Base-by-base conservation (phyloP, 2,329 filamentous ascomycete species). In the Leptographium galeiforme region DNA sequence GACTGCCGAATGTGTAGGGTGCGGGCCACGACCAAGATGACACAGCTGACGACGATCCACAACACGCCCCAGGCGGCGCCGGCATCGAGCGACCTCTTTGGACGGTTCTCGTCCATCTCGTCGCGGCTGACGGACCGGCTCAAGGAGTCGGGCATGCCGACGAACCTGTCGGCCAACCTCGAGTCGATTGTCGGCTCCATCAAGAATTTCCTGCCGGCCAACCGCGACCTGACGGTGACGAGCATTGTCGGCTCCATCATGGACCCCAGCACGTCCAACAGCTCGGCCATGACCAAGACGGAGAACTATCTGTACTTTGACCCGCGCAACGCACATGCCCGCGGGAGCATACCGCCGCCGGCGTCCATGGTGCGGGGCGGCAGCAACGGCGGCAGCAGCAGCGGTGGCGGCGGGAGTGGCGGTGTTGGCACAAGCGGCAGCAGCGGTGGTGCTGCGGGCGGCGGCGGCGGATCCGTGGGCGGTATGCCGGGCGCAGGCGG, bases 181-280 rank as follows among this genome's bases (percentile, higher is more conserved):
- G 93, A 97, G 67, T 91, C 86, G 34, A 79, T 98, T 45, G 90
- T 97, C 57, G 91, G 89, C 7, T 91, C 91, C 45, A 91, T 98
- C 64, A 98, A 97, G 71, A 97, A 95, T 69, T 95, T 98, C 70
- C 73, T 98, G n/a, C 93, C 94, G 0, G 88, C 82, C 14, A 94
- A 98, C 70, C 89, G 90, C 62, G 94, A 98, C 64, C 78, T 97
- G 11, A 97, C 93, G 0, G 80, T 98, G 52, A 98, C 94, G 54
- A 97, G 97, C 70, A 96, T 98, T 64, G 91, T 93, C 43, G 93
- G 98, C 68, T 95, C 89, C 1, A 84, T 98, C 63, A 98, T 98
- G 91, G 93, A 98, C 63, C 93, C 93, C 0, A 79, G 88, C 47
- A 82, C 89, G 12, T 91, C 93, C 4, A 89, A 88, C 5, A 91